These are phyloP conservation scores for Eucalyptus tenuipes DNA, from an alignment of 345 rosid genomes.

Conservation along the genomic window DNA sequence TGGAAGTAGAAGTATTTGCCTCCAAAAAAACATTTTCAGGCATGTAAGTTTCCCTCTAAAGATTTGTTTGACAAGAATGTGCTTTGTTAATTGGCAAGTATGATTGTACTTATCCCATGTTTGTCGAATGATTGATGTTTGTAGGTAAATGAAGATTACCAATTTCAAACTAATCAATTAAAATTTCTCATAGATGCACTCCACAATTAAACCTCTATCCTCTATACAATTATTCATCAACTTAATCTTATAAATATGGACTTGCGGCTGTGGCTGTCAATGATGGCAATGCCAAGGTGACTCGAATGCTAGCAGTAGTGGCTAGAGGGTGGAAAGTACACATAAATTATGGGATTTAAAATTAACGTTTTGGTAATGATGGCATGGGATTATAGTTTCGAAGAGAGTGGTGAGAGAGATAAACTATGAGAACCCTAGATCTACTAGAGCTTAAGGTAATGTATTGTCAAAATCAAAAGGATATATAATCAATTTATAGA, in stretches of 20 bases:
- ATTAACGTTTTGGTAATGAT: not conserved
- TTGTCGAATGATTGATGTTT: not conserved
- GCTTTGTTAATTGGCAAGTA: not conserved
- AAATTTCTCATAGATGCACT: not conserved
- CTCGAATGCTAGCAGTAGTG: not conserved
- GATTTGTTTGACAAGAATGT: not conserved
- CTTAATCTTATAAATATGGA: not conserved
- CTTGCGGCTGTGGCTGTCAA: not conserved
- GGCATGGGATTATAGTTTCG: not conserved
- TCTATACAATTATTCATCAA: too few species aligned
- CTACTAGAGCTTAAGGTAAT: too few species aligned
- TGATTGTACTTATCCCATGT: not conserved
- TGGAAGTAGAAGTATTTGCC: not conserved
- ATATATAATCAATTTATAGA: too few species aligned
- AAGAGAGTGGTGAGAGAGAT: too few species aligned
- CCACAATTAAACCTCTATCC: not conserved
- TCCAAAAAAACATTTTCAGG: too few species aligned
- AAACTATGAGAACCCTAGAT: too few species aligned
- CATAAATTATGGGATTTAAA: not conserved
- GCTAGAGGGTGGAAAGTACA: not conserved
- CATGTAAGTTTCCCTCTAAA: not conserved
- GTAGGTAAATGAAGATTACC: not conserved
- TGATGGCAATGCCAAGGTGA: not conserved
- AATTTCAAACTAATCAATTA: not conserved
- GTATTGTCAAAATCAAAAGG: too few species aligned